Evolutionary conservation across 2,329 filamentous ascomycete species (phyloP), one percentile per base, ranked within the genome.

Genomic region (Fusarium sp.): DNA sequence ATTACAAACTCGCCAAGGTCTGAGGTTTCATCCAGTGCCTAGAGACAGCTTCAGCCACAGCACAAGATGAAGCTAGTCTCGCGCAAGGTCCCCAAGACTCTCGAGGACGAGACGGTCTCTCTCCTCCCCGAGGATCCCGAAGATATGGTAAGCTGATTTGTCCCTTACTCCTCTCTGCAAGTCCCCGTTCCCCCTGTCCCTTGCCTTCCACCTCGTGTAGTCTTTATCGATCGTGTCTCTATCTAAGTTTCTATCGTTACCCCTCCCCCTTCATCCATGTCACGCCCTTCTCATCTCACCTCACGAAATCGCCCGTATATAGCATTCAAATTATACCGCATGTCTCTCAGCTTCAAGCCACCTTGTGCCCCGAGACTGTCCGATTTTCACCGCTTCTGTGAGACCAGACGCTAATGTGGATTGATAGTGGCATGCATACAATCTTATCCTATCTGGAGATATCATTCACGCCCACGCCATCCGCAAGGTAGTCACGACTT

Each of bases 351-450:
- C 51, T 48, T 44, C 38, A 54, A 55, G 50, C 48, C 40, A 53
- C 53, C 64, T 40, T 56, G 51, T 32, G 38, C 8, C n/a, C 43
- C 35, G 40, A 34, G 46, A 38, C 26, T 15, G 25, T 43, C 58
- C 41, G 38, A 26, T 61, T 42, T 44, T 49, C 50, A 51, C 53
- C 53, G 50, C 59, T 56, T 54, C 43, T 19, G 15, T 26, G 34
- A 52, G 41, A 56, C 49, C 44, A 22, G 13, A 34, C 15, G 38
- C 69, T 71, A 66, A 71, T 44, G 55, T 42, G 28, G 15, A 34
- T 26, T 45, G 34, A 34, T 49, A 79, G 81, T 87, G 85, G 85
- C 84, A 87, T 61, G 83, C 83, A 66, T 85, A 87, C 73, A 87
- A 87, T 75, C 78, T 88, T 58, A 85, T 88, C 67, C 75, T 80